These are phyloP conservation scores for Colletotrichum plurivorum DNA, from an alignment of 2,329 filamentous ascomycete species.

Conservation along the genomic window DNA sequence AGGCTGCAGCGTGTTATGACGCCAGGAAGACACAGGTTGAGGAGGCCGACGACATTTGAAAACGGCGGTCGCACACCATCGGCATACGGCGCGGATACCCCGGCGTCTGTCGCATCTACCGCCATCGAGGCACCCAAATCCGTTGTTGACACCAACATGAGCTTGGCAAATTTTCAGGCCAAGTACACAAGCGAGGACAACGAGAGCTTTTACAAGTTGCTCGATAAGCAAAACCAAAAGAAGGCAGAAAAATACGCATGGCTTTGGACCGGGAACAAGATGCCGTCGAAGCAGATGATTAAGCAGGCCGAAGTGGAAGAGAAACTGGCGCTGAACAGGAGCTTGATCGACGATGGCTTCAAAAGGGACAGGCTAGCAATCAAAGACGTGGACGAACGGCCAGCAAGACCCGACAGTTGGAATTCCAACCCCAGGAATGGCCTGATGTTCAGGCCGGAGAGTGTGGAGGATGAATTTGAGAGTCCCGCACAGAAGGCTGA, in stretches of 20 bases:
- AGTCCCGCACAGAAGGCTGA: conserved; percentile 80
- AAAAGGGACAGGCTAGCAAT: conserved; percentile 73
- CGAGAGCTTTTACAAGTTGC: conserved; percentile 92
- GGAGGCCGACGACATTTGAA: conserved; percentile 45
- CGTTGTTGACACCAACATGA: conserved; percentile 81
- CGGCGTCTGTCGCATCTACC: conserved; percentile 67
- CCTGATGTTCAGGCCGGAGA: conserved; percentile 87
- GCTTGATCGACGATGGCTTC: conserved; percentile 69
- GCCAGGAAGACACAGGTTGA: conserved; percentile 68
- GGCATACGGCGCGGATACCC: conserved; percentile 81
- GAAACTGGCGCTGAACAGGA: conserved; percentile 61
- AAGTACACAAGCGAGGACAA: conserved; percentile 99
- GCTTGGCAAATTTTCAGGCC: conserved; percentile 86
- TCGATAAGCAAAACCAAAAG: conserved; percentile 92
- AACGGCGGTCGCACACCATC: conserved; percentile 70
- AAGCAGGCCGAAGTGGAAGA: conserved; percentile 75
- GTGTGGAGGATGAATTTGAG: conserved; percentile 69
- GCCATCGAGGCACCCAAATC: conserved; percentile 55
- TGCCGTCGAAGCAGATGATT: conserved; percentile 84
- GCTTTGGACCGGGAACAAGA: conserved; percentile 90
- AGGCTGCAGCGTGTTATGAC: conserved; percentile 86
- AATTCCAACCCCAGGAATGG: conserved; percentile 81
- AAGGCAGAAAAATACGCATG: conserved; percentile 88
- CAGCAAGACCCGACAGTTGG: conserved; percentile 84
- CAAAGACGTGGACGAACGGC: conserved; percentile 77